These are phyloP conservation scores for Hibiscus tridactylites DNA, from an alignment of 345 rosid species.

Conservation along the genomic window DNA sequence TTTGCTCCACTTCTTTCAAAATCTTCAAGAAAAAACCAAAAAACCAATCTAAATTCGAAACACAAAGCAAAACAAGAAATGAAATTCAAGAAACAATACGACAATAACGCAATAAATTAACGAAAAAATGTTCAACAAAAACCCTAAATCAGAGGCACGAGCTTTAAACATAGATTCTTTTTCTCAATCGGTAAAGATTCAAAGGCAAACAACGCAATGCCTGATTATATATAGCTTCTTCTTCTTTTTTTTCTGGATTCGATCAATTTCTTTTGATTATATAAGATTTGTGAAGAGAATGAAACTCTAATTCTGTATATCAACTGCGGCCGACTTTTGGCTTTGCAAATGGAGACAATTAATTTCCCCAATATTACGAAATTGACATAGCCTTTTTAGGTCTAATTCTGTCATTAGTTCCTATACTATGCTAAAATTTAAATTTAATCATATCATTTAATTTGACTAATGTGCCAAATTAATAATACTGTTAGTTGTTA, in stretches of 20 bases:
- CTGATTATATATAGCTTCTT: neutral
- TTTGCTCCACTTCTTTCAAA: slow-evolving; percentile 4
- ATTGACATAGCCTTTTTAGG: neutral
- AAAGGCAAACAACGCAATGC: neutral
- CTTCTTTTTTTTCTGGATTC: neutral
- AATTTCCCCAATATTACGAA: neutral
- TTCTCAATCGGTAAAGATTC: neutral
- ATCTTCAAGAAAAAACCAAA: neutral
- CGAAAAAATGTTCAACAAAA: neutral
- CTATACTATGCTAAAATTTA: neutral
- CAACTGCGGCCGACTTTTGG: neutral
- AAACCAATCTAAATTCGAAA: neutral
- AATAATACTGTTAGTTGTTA: neutral
- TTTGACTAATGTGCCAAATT: neutral
- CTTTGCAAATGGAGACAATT: neutral
- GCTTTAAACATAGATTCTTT: too few species aligned
- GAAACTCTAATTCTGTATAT: neutral
- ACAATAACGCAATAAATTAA: neutral
- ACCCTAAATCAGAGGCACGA: neutral
- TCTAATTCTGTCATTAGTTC: neutral
- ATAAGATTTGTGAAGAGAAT: too few species aligned
- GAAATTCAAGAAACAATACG: neutral
- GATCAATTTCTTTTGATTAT: neutral
- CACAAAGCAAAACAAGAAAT: neutral
- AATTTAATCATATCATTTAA: neutral